Base-by-base conservation (phyloP, 2,329 filamentous ascomycete species). In the Fusarium cicatricum region DNA sequence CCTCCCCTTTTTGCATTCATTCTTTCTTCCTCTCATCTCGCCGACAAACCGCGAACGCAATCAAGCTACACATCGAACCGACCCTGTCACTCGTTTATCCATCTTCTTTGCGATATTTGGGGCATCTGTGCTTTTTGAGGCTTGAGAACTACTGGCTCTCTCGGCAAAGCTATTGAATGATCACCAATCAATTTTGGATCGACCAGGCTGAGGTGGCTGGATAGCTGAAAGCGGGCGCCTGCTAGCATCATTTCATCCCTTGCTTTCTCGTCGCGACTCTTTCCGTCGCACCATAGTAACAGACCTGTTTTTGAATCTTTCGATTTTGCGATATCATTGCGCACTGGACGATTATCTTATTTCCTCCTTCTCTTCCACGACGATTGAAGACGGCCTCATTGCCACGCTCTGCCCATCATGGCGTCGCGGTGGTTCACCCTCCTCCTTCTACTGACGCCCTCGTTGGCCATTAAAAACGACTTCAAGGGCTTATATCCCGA, bases 401-500 rank as follows among this genome's bases (percentile, higher is more conserved):
- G 11, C 32, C 8, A 28, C 38, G 39, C 31, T 10, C 38, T 38
- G 38, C 41, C 38, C 47, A 55, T n/a, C 51, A 73, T 73, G 71
- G 64, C 66, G 55, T 59, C 64, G 23, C 55, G 61, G 47, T 67
- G 67, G 53, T 36, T 76, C 50, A 51, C 77, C 64, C 50, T 78
- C 39, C 46, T 68, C 38, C 54, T 71, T 37, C 49, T 71, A 39
- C 44, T 73, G 38, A 28, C 62, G 43, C 52, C 65, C 40, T 34
- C 66, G 8, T 38, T 62, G 26, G 58, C 63, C 39, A 53, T 71
- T 51, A 26, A 71, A 12, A 70, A 71, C 50, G 60, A 74, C 62
- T 76, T 77, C 53, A 58, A n/a, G n/a, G n/a, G 59, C 41, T 70
- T 74, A 50, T 77, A 77, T 52, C 70, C 72, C 8, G n/a, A 49